phyloP scores from a whole-genome alignment of 495 filamentous ascomycete species.

The Podospora pseudoanserina region DNA sequence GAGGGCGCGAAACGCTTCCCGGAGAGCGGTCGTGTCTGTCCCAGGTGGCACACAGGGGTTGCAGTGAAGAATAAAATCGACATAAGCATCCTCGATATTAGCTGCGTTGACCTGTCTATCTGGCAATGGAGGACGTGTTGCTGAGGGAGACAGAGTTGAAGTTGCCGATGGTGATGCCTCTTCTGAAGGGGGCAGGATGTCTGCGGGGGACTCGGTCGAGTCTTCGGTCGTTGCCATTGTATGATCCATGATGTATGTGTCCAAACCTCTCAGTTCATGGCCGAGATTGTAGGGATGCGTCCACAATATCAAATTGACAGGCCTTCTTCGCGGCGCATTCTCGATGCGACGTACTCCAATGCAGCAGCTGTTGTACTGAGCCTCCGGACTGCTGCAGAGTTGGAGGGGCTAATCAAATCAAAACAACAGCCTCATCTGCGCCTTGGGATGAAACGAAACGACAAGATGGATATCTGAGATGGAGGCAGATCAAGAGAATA shows the following conservation, averaged over 20 bases:
- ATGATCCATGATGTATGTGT: not conserved
- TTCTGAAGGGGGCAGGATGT: slow-evolving; percentile 17
- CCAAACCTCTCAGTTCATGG: not conserved
- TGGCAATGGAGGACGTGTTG: slow-evolving; percentile 51
- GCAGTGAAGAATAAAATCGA: slow-evolving; percentile 87
- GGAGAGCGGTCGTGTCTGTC: slow-evolving; percentile 69
- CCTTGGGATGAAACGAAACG: not conserved
- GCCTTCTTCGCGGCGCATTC: not conserved
- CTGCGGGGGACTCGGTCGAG: not conserved
- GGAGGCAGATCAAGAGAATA: not conserved
- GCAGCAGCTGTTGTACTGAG: not conserved
- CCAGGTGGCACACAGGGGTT: slow-evolving; percentile 70
- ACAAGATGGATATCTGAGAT: not conserved
- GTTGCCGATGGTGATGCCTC: slow-evolving; percentile 9
- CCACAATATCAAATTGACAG: not conserved
- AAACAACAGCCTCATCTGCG: not conserved
- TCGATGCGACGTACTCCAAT: slow-evolving; percentile 5
- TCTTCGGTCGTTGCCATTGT: not conserved
- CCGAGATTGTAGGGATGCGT: not conserved
- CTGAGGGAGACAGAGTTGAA: slow-evolving; percentile 1
- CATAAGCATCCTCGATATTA: slow-evolving; percentile 83
- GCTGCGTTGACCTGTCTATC: slow-evolving; percentile 65
- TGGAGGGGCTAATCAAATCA: not conserved
- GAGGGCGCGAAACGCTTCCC: slow-evolving; percentile 75
- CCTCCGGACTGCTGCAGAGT: not conserved